These are phyloP conservation scores for Pulveroboletus sp. DNA, from an alignment of 768 basidiomycete species.

Conservation along the genomic window DNA sequence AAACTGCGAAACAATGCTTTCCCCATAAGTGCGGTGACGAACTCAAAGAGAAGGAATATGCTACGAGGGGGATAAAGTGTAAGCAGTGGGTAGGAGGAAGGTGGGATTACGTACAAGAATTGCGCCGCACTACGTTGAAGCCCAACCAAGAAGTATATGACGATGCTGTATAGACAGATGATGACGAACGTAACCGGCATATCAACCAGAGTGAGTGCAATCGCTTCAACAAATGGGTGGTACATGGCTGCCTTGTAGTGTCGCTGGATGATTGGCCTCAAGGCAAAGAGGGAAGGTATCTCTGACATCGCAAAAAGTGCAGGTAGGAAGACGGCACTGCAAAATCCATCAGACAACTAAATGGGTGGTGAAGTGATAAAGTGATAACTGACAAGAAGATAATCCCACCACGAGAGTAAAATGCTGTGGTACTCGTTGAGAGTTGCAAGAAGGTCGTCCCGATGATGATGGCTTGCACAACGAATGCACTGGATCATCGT, in stretches of 20 bases:
- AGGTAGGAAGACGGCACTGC: constrained; percentile 54
- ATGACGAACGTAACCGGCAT: constrained; percentile 40
- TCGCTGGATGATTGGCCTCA: constrained; percentile 43
- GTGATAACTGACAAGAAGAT: constrained; percentile 64
- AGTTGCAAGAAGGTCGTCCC: constrained; percentile 46
- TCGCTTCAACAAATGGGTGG: constrained; percentile 44
- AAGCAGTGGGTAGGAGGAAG: constrained; percentile 7
- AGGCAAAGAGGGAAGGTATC: constrained; percentile 45
- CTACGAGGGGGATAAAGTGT: constrained; percentile 29
- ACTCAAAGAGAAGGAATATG: constrained; percentile 55
- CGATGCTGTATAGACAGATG: constrained; percentile 33
- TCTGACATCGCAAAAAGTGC: constrained; percentile 59
- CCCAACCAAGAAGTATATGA: constrained; percentile 59
- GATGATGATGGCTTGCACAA: constrained; percentile 32
- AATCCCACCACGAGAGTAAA: constrained; percentile 69
- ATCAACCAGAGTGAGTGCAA: constrained; percentile 47
- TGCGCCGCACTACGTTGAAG: constrained; percentile 52
- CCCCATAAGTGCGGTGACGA: constrained; percentile 59
- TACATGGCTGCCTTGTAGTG: constrained; percentile 47
- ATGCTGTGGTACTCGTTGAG: constrained; percentile 33
- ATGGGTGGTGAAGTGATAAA: accelerated
- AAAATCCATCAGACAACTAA: background rate
- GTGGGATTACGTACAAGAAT: constrained; percentile 55
- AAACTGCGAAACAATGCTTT: constrained; percentile 72
- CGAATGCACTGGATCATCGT: constrained; percentile 34